A percentile compares a stretch with the other conserved stretches of the same genome.
Evolutionary conservation across 768 basidiomycete species (phyloP).

Genomic region (Agaricus blazei): DNA sequence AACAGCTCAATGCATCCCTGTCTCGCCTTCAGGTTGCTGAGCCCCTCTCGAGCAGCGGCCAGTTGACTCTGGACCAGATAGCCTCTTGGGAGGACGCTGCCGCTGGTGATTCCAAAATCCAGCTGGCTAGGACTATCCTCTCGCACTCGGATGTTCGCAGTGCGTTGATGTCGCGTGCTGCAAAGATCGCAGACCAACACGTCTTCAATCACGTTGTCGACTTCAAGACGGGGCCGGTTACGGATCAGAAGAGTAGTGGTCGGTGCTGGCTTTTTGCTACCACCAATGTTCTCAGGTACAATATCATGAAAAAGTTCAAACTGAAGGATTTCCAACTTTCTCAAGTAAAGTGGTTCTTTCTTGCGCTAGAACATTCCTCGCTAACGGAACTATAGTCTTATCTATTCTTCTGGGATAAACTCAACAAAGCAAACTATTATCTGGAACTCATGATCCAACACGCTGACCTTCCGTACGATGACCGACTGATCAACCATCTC

Average conservation of each 20-base stretch:
- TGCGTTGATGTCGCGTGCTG: slow-evolving; percentile 58
- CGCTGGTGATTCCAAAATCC: slow-evolving; percentile 50
- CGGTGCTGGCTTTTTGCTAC: slow-evolving; percentile 96
- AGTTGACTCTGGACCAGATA: slow-evolving; percentile 53
- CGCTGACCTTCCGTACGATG: slow-evolving; percentile 73
- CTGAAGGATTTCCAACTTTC: slow-evolving; percentile 89
- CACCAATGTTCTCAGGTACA: slow-evolving; percentile 80
- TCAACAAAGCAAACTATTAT: slow-evolving; percentile 91
- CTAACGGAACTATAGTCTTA: slow-evolving; percentile 50
- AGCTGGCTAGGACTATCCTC: slow-evolving; percentile 74
- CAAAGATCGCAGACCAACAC: slow-evolving; percentile 59
- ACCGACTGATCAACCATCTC: slow-evolving; percentile 77
- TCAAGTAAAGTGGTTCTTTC: slow-evolving; percentile 44
- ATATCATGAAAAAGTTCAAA: slow-evolving; percentile 80
- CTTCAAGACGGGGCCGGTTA: slow-evolving; percentile 79
- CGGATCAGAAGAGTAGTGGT: slow-evolving; percentile 83
- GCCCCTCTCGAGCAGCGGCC: slow-evolving; percentile 53
- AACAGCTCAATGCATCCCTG: slow-evolving; percentile 22
- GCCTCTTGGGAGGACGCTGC: slow-evolving; percentile 63
- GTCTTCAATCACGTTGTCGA: slow-evolving; percentile 81
- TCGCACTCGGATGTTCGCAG: slow-evolving; percentile 61
- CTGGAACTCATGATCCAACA: slow-evolving; percentile 84
- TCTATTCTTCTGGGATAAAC: slow-evolving; percentile 95
- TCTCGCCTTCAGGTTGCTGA: slow-evolving; percentile 24
- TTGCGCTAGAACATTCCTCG: background rate